These are phyloP conservation scores for Tulasnella sp. DNA, from an alignment of 768 basidiomycete species.

Conservation along the genomic window DNA sequence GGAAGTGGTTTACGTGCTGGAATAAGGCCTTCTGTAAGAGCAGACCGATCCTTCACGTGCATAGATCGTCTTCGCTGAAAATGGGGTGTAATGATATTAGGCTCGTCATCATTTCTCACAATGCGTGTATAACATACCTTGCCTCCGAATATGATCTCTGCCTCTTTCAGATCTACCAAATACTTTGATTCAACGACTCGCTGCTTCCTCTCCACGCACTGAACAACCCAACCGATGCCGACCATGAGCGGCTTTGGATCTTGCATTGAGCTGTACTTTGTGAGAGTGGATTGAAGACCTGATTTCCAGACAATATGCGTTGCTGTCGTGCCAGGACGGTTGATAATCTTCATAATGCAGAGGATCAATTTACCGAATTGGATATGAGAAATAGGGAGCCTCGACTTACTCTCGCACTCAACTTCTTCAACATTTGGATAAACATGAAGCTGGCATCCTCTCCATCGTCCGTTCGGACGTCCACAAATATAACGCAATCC, in stretches of 20 bases:
- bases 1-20: too few species aligned
- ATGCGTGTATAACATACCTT: too few species aligned
- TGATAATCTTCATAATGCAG: constrained; percentile 35
- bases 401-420: constrained; percentile 63
- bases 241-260: constrained; percentile 64
- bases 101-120: too few species aligned
- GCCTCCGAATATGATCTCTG: constrained; percentile 43
- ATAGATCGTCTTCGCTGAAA: too few species aligned
- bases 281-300: constrained; percentile 59
- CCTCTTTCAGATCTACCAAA: constrained; percentile 47
- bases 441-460: constrained; percentile 74
- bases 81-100: too few species aligned
- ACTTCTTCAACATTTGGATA: constrained; percentile 61
- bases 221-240: constrained; percentile 80
- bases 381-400: not conserved
- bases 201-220: constrained; percentile 58
- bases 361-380: not conserved
- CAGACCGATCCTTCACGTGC: too few species aligned
- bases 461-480: constrained; percentile 59
- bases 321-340: constrained; percentile 54
- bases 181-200: constrained; percentile 54
- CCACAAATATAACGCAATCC: constrained; percentile 71
- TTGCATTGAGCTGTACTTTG: constrained; percentile 56
- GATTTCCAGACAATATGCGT: constrained; percentile 84
- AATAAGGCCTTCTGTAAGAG: too few species aligned